These are phyloP conservation scores for Podospora appendiculata DNA, from an alignment of 495 filamentous ascomycete species.

Conservation along the genomic window DNA sequence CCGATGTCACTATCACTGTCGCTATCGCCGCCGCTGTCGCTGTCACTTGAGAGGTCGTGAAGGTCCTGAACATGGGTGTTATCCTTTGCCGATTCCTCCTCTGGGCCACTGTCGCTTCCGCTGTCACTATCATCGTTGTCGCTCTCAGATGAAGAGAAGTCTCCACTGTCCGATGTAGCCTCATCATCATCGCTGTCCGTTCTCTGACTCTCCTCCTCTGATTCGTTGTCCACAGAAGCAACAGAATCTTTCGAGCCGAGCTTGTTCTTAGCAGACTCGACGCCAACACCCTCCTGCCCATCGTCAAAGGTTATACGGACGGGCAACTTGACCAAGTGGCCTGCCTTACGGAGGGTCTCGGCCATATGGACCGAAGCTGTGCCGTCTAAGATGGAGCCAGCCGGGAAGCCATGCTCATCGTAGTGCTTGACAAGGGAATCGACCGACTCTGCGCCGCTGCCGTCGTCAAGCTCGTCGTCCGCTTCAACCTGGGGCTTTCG, in stretches of 20 bases:
- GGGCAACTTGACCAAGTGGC: constrained; percentile 19
- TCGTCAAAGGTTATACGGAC: constrained; percentile 28
- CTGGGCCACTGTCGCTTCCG: constrained; percentile 13
- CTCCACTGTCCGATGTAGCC: neutral
- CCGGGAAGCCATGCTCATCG: constrained; percentile 42
- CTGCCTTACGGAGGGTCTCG: constrained; percentile 16
- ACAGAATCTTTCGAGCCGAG: neutral
- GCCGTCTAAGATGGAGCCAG: constrained; percentile 39
- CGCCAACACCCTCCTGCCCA: neutral
- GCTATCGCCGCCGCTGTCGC: neutral
- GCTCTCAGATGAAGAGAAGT: too few species aligned
- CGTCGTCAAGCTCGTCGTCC: constrained; percentile 8
- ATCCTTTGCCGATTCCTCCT: constrained; percentile 4
- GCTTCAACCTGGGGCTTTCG: neutral
- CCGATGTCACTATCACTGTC: constrained; percentile 2
- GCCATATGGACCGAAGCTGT: constrained; percentile 32
- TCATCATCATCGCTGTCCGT: constrained; percentile 2
- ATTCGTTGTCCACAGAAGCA: neutral
- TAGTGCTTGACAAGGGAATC: constrained; percentile 28
- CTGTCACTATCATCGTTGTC: constrained; percentile 4
- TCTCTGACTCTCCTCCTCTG: neutral
- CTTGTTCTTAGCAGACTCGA: too few species aligned
- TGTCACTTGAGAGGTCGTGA: constrained; percentile 5
- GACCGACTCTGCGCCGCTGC: constrained; percentile 23
- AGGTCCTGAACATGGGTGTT: neutral